phyloP scores from a whole-genome alignment of 176 grass and related monocot genomes.

The Avena atlantica region DNA sequence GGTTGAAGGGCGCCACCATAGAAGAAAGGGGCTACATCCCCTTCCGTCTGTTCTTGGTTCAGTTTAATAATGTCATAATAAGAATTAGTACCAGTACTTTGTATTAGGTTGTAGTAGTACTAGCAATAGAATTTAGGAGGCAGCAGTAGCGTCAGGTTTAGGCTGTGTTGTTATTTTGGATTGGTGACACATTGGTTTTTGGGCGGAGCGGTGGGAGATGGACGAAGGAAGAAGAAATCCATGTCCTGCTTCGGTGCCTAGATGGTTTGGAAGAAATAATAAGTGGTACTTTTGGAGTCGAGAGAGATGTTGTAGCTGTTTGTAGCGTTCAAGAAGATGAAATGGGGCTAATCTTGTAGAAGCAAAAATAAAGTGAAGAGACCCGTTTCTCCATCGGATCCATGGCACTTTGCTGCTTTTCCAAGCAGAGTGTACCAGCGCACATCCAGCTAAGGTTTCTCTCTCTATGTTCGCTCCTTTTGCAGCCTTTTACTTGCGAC shows the following conservation, averaged over 20 bases:
- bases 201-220: constrained; percentile 9
- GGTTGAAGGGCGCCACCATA: constrained; percentile 33
- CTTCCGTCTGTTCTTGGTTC: constrained; percentile 8
- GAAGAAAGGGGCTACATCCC: constrained; percentile 15
- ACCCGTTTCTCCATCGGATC: not conserved
- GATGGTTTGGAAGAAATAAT: constrained; percentile 8
- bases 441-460: constrained; percentile 40
- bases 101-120: constrained; percentile 50
- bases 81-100: constrained; percentile 29
- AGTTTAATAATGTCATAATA: constrained; percentile 36
- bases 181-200: constrained; percentile 54
- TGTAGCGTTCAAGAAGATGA: not conserved
- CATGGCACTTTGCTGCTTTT: constrained; percentile 29
- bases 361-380: not conserved
- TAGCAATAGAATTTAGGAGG: constrained; percentile 46
- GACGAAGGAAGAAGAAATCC: constrained; percentile 18
- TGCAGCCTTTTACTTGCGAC: constrained; percentile 53
- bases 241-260: not conserved
- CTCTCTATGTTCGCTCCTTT: constrained; percentile 23
- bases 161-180: constrained; percentile 50
- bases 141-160: constrained; percentile 41
- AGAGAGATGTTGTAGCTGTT: constrained; percentile 18
- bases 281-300: constrained; percentile 26
- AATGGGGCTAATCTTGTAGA: not conserved
- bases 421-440: constrained; percentile 28